Evolutionary conservation across 768 basidiomycete genomes (phyloP), one percentile per base, ranked within the genome.

Genomic region (Tylopilus felleus): DNA sequence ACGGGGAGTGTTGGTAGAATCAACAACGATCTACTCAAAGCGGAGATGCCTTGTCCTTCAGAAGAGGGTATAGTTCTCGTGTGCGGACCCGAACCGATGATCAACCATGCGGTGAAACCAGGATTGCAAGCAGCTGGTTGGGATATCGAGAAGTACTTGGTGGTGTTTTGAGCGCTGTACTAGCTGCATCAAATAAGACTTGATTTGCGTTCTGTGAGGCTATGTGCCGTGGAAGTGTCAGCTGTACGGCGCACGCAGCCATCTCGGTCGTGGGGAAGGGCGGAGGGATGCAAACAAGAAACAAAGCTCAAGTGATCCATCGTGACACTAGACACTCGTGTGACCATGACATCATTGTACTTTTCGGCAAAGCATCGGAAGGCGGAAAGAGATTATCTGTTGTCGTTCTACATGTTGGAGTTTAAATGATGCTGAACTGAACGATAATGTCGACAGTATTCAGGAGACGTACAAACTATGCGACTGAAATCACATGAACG

Each of bases 81-180:
- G 25, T 84, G 83, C 56, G 83, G 81, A 1, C 83, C 83, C 1
- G 71, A 71, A 8, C 63, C 65, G 7, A 71, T 79, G 72, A 69
- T 77, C 53, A 61, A 68, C 0, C 29, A 59, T 5, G 58, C 64
- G 1, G 59, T 75, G 16, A 67, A 65, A 53, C 66, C 69, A 0
- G 75, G 67, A 2, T 47, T 77, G 21, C n/a, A 51, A 17, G 60
- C 59, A 21, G 51, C 65, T 0, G 75, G 75, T 0, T 76, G 74
- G 73, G 69, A 77, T 52, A 51, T 74, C 7, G 65, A 65, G 27
- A 60, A 52, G 31, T 58, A 56, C 22, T 42, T 75, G n/a, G 70
- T 75, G 5, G 60, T 72, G 25, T 77, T 74, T 54, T 74, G 60
- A 72, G 22, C 21, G 2, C 23, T 33, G 29, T 17, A 19, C 43